phyloP scores from a whole-genome alignment of 1,284 basidiomycete genomes.

The Ustilago xerochloae region DNA sequence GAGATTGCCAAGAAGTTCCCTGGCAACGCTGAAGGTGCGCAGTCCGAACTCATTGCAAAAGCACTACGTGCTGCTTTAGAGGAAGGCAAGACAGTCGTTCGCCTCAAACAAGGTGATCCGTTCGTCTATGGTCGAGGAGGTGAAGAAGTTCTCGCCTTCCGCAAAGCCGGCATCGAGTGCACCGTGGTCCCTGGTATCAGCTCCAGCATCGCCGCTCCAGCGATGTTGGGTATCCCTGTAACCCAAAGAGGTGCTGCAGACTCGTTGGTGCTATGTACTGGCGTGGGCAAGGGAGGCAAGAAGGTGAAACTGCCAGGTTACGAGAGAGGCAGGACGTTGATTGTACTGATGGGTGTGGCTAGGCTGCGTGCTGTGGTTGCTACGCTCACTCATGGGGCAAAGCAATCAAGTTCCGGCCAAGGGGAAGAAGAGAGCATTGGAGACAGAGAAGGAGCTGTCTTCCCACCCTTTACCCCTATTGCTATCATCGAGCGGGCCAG shows the following conservation, averaged over 20 bases:
- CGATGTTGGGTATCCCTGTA: constrained; percentile 88
- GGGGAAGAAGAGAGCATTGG: constrained; percentile 49
- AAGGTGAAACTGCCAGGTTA: constrained; percentile 88
- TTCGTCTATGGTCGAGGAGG: constrained; percentile 92
- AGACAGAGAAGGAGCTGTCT: constrained; percentile 72
- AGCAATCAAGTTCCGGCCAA: background rate
- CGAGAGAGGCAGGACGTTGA: constrained; percentile 80
- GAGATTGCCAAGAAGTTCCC: constrained; percentile 95
- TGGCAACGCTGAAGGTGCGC: constrained; percentile 93
- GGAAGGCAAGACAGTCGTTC: constrained; percentile 84
- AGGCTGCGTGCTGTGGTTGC: constrained; percentile 79
- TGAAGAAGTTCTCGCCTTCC: constrained; percentile 93
- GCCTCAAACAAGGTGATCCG: constrained; percentile 96
- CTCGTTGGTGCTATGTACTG: constrained; percentile 87
- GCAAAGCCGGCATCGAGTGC: constrained; percentile 82
- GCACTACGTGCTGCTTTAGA: constrained; percentile 82
- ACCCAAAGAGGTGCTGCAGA: constrained; percentile 95
- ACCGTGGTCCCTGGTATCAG: constrained; percentile 88
- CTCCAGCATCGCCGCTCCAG: constrained; percentile 87
- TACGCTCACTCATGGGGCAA: constrained; percentile 71
- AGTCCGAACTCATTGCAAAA: constrained; percentile 90
- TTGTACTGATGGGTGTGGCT: constrained; percentile 95
- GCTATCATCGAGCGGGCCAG: constrained; percentile 93
- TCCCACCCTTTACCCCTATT: constrained; percentile 82
- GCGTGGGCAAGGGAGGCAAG: constrained; percentile 87